Percentiles rank a stretch among this genome's conserved stretches.
Conservation (phyloP, 306 rosid genomes). For the Medicago truncatula region DNA sequence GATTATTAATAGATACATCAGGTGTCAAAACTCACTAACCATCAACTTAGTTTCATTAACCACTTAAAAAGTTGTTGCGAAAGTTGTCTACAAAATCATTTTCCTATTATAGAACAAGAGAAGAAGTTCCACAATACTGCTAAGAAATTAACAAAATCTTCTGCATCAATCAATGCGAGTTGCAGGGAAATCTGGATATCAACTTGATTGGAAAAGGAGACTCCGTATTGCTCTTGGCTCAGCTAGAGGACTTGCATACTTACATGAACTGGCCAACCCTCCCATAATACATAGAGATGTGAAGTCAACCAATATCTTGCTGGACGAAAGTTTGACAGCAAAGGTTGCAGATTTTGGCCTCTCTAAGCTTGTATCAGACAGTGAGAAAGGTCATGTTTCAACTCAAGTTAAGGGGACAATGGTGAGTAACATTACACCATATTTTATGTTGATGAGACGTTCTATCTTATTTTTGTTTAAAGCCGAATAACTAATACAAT, state of each 20-base stretch:
- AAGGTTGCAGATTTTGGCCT: slow-evolving; percentile 98
- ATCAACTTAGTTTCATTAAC: neutral
- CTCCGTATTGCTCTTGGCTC: slow-evolving; percentile 93
- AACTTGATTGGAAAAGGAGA: slow-evolving; percentile 96
- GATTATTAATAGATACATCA: no score
- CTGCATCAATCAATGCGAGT: slow-evolving; percentile 31
- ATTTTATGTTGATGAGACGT: slow-evolving; percentile 10
- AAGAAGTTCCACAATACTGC: neutral
- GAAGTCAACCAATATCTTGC: slow-evolving; percentile 78
- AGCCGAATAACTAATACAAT: no score
- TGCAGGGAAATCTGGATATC: slow-evolving; percentile 76
- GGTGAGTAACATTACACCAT: slow-evolving; percentile 53
- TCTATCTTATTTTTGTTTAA: slow-evolving; percentile 24
- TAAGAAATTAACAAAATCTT: slow-evolving; percentile 21
- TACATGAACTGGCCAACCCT: slow-evolving; percentile 96
- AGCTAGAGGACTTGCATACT: slow-evolving; percentile 93
- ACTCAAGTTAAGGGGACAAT: slow-evolving; percentile 96
- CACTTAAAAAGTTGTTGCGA: neutral
- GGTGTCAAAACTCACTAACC: no score
- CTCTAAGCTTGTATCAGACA: slow-evolving; percentile 80
- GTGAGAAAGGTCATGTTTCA: slow-evolving; percentile 83
- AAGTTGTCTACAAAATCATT: neutral
- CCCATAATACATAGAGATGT: slow-evolving; percentile 96
- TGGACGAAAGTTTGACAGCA: slow-evolving; percentile 83
- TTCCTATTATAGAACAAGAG: neutral